Conservation (phyloP, 2,329 filamentous ascomycete species). For the Chlorencoelia australis region DNA sequence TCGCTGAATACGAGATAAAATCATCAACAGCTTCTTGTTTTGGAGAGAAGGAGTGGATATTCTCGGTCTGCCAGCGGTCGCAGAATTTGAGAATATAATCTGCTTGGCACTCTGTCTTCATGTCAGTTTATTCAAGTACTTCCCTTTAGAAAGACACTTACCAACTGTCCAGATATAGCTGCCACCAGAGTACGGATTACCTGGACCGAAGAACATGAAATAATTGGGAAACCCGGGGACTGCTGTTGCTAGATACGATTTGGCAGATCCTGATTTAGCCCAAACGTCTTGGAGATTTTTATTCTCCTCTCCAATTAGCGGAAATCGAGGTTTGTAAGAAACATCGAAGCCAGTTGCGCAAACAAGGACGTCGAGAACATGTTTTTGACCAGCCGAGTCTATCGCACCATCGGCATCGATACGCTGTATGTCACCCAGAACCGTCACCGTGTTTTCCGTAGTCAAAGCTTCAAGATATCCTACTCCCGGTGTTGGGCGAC, state of each 20-base stretch:
- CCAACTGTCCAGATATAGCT: too few species aligned
- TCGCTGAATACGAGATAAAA: conserved; percentile 37
- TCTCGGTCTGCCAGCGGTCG: too few species aligned
- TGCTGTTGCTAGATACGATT: not conserved
- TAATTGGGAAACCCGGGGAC: conserved; percentile 1
- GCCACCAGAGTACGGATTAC: conserved; percentile 38
- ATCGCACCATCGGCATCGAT: conserved; percentile 29
- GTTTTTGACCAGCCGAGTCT: conserved; percentile 21
- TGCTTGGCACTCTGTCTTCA: too few species aligned
- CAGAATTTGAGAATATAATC: too few species aligned
- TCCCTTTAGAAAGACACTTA: too few species aligned
- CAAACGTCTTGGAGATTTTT: conserved; percentile 1
- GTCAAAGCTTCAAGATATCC: conserved; percentile 33
- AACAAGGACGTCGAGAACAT: conserved; percentile 29
- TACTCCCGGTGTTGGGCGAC: conserved; percentile 34
- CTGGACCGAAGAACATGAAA: conserved; percentile 30
- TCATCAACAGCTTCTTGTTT: conserved; percentile 38
- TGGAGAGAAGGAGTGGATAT: conserved; percentile 35
- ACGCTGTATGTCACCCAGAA: conserved; percentile 14
- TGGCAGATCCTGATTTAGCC: not conserved
- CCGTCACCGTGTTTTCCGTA: conserved; percentile 28
- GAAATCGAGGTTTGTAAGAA: conserved; percentile 20
- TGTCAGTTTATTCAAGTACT: too few species aligned
- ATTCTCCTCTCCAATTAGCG: conserved; percentile 14
- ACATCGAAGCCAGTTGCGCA: conserved; percentile 29